Evolutionary conservation across 495 filamentous ascomycete genomes (phyloP).

Genomic region (Tuber indicum): DNA sequence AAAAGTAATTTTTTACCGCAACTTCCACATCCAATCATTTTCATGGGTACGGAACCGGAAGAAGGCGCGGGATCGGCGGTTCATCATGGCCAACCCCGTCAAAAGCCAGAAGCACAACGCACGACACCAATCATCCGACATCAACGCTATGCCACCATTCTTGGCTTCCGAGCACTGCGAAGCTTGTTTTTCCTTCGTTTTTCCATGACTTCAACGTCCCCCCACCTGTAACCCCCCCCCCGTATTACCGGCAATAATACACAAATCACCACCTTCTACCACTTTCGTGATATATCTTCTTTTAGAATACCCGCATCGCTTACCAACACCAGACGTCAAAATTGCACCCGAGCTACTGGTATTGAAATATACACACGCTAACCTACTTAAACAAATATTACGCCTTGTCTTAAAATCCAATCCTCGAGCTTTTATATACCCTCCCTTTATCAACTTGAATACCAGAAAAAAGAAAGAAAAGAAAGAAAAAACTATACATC

Average conservation of each 20-base stretch:
- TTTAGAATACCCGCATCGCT: background rate
- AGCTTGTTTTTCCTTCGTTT: background rate
- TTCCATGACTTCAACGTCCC: background rate
- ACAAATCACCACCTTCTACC: background rate
- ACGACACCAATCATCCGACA: background rate
- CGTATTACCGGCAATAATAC: background rate
- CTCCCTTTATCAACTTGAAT: background rate
- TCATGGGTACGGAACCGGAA: background rate
- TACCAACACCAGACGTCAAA: background rate
- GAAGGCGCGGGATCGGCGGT: background rate
- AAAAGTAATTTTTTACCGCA: background rate
- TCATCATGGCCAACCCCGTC: background rate
- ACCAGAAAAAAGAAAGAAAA: background rate
- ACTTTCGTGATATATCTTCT: background rate
- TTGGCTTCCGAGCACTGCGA: background rate
- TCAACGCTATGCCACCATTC: background rate
- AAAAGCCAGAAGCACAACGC: background rate
- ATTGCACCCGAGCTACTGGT: background rate
- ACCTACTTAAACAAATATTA: conserved; percentile 1
- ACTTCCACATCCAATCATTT: background rate
- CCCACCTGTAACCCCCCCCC: no score
- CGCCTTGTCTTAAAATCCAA: background rate
- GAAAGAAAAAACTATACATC: conserved; percentile 10
- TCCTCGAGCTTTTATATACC: conserved; percentile 1
- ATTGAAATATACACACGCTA: background rate